Conservation (phyloP, 2,329 filamentous ascomycete species). For the Monilinia fructicola region DNA sequence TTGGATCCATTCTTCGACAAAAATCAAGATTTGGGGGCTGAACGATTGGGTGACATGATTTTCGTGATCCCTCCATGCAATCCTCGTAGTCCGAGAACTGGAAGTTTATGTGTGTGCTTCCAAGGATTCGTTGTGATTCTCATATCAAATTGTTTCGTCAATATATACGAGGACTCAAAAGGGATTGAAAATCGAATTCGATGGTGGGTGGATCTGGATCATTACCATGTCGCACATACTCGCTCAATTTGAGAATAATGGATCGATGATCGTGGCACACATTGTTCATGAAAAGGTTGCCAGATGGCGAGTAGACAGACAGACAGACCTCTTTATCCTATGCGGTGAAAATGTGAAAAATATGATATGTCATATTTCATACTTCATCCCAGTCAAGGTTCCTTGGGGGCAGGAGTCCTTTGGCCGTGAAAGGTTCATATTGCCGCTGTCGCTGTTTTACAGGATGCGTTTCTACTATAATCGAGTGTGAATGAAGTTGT, state of each 20-base stretch:
- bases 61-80: slow-evolving; percentile 2
- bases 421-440: background rate
- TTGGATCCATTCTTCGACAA: slow-evolving; percentile 1
- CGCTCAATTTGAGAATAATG: background rate
- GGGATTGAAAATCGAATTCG: background rate
- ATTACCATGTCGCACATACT: background rate
- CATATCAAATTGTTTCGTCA: slow-evolving; percentile 14
- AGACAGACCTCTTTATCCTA: slow-evolving; percentile 12
- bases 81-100: slow-evolving; percentile 9
- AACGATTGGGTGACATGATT: slow-evolving; percentile 16
- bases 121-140: slow-evolving; percentile 11
- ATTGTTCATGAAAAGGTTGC: slow-evolving; percentile 8
- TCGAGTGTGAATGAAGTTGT: background rate
- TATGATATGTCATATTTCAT: slow-evolving; percentile 14
- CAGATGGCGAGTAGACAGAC: background rate
- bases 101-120: slow-evolving; percentile 3
- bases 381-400: background rate
- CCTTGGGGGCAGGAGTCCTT: slow-evolving; percentile 5
- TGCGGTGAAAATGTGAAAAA: slow-evolving; percentile 17
- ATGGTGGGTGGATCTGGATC: background rate
- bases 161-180: slow-evolving; percentile 16
- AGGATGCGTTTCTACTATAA: background rate
- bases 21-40: slow-evolving; percentile 5
- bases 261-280: slow-evolving; percentile 13
- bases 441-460: background rate